Percentiles rank a stretch among this genome's conserved stretches.
Conservation (phyloP, 805 yeast species). For the Starmerella tilneyi region DNA sequence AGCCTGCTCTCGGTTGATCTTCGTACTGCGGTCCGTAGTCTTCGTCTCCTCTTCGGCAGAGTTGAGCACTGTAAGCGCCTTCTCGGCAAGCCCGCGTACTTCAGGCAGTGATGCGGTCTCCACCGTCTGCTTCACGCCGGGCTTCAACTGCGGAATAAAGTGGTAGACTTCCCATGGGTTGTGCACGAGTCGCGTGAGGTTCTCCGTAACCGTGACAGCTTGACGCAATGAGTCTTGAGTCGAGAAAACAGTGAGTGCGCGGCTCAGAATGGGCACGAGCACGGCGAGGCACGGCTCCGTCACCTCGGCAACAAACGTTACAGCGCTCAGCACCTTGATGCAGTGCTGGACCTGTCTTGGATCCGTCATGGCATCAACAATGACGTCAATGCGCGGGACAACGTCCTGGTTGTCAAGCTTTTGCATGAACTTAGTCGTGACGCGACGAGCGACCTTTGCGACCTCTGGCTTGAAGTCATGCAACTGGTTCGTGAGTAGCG, state of each 20-base stretch:
- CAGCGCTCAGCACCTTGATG: constrained; percentile 79
- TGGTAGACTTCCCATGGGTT: constrained; percentile 83
- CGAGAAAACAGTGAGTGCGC: constrained; percentile 75
- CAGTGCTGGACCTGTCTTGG: constrained; percentile 83
- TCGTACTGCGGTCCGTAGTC: constrained; percentile 53
- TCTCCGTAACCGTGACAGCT: constrained; percentile 91
- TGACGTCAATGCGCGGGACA: constrained; percentile 70
- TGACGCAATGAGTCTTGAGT: constrained; percentile 95
- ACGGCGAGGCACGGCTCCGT: constrained; percentile 90
- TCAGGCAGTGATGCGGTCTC: constrained; percentile 90
- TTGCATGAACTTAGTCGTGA: constrained; percentile 60
- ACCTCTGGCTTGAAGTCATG: constrained; percentile 96
- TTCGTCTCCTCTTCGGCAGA: constrained; percentile 73
- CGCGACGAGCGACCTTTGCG: constrained; percentile 69
- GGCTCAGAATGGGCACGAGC: constrained; percentile 82
- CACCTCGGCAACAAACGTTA: constrained; percentile 96
- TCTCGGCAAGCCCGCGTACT: constrained; percentile 83
- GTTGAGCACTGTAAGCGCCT: constrained; percentile 70
- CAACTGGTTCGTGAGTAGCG: constrained; percentile 76
- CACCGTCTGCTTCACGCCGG: constrained; percentile 84
- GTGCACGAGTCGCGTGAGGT: constrained; percentile 88
- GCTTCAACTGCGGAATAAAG: constrained; percentile 74
- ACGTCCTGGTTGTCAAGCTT: constrained; percentile 88
- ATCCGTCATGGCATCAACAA: constrained; percentile 80
- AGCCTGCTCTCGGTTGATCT: constrained; percentile 46